These are phyloP conservation scores for Smithsoniella earleae DNA, from an alignment of 163 green algal genomes.

Conservation along the genomic window DNA sequence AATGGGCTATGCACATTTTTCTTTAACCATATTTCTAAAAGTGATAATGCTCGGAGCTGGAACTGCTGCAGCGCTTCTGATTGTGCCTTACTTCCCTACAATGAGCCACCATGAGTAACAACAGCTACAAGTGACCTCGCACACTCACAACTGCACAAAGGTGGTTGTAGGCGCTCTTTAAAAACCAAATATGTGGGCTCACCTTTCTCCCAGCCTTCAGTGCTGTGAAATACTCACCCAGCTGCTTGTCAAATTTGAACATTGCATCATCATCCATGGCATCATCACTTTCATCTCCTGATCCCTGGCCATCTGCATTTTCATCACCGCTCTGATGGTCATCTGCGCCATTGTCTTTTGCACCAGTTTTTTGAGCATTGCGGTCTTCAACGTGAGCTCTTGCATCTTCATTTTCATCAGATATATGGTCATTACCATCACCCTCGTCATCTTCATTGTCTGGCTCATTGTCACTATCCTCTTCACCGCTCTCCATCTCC, in stretches of 20 bases:
- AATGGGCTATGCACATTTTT: background rate
- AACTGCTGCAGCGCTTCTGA: slow-evolving; percentile 7
- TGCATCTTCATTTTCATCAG: background rate
- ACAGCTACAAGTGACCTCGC: too few relatives aligned
- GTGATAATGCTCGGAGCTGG: slow-evolving; percentile 10
- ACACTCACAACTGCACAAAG: too few relatives aligned
- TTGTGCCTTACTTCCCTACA: background rate
- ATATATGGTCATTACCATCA: too few relatives aligned
- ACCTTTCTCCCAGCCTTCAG: slow-evolving; percentile 16
- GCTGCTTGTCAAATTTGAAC: slow-evolving; percentile 24
- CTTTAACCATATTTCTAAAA: slow-evolving; percentile 22
- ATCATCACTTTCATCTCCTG: too few relatives aligned
- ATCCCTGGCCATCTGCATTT: too few relatives aligned
- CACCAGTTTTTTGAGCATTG: too few relatives aligned
- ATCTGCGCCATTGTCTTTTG: too few relatives aligned
- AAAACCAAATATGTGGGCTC: too few relatives aligned
- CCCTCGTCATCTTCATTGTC: slow-evolving; percentile 10
- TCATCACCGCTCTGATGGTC: too few relatives aligned
- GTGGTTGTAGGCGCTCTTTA: too few relatives aligned
- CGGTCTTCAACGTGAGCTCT: too few relatives aligned
- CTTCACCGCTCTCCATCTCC: background rate
- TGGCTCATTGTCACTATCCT: background rate
- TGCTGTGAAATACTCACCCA: slow-evolving; percentile 4
- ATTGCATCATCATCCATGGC: slow-evolving; percentile 26
- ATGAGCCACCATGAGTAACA: background rate